Evolutionary conservation across 208 protist species (phyloP).

Genomic region (Phytomonas serpens): DNA sequence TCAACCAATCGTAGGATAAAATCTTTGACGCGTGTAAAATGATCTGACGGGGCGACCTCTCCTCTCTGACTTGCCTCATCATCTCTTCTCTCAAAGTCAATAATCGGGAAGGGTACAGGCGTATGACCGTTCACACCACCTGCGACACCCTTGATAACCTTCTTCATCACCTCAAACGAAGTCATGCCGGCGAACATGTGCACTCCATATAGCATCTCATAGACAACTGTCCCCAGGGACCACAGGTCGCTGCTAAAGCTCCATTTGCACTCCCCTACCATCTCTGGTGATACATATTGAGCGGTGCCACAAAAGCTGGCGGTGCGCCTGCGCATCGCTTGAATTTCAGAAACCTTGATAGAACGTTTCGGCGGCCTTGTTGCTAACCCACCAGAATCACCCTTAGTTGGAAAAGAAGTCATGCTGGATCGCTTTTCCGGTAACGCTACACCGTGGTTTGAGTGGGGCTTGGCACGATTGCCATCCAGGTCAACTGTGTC

Average conservation of each 20-base stretch:
- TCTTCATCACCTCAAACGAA: constrained; percentile 64
- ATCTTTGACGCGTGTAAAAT: constrained; percentile 47
- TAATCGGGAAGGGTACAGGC: constrained; percentile 29
- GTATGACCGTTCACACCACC: constrained; percentile 8
- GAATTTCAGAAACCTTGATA: constrained; percentile 76
- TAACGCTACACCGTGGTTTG: constrained; percentile 43
- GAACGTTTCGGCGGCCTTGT: constrained; percentile 22
- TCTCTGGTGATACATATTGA: constrained; percentile 94
- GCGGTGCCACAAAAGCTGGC: constrained; percentile 88
- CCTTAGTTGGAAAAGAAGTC: not conserved
- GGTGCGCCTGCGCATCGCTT: constrained; percentile 64
- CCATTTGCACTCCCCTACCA: constrained; percentile 86
- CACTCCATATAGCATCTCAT: constrained; percentile 84
- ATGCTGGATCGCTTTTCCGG: not conserved
- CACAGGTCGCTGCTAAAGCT: constrained; percentile 93
- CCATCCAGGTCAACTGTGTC: constrained; percentile 72
- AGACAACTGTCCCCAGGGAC: constrained; percentile 91
- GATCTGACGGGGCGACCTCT: constrained; percentile 4
- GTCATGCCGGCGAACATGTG: constrained; percentile 73
- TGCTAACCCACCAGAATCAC: not conserved
- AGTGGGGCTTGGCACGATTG: constrained; percentile 15
- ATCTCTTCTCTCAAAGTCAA: constrained; percentile 26
- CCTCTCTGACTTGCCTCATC: not conserved
- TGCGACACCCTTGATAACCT: constrained; percentile 47
- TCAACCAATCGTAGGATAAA: constrained; percentile 57